Evolutionary conservation across 2,329 filamentous ascomycete species (phyloP), one percentile per base, ranked within the genome.

Genomic region (Phyllosticta citriasiana): DNA sequence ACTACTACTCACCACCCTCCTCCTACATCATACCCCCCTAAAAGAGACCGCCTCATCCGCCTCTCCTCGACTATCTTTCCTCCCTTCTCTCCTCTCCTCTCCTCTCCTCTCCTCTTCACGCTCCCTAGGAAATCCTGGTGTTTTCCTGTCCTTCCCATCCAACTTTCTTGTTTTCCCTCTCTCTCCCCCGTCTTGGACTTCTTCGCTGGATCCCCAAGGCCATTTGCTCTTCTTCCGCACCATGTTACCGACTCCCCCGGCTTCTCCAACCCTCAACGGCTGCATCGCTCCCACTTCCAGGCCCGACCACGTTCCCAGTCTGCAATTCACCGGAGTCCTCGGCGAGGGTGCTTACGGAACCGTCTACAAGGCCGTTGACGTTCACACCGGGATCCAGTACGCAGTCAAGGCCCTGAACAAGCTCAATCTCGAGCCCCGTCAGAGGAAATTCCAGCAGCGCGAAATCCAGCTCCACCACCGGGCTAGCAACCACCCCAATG

Each of bases 321-420:
- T 97, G 67, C 87, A 93, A 78, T 80, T 97, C 70, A 90, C 86
- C 65, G 84, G 86, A 64, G 89, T 97, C 68, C 83, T 97, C 64
- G 94, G 94, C 66, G 89, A 93, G 57, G 94, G 94, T 68, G 94
- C 94, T 62, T 99, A 99, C 76, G 94, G 94, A 66, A 92, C 97
- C 52, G 94, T 99, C 26, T 97, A 97, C 79, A 85, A 87, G 66
- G 92, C 92, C 70, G 80, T 89, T 76, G 92, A 94, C 77, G 84
- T 93, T 72, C 87, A 87, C 73, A 93, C 86, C 67, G 84, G 88
- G 72, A 83, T 86, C 62, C 86, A 85, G 66, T 99, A 96, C 80
- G 94, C 94, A 65, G 93, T 99, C 72, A 99, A 99, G 82, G 93
- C 92, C 64, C 83, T 99, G 72, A 94, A 91, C 86, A 97, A 96